Conservation (phyloP, 768 basidiomycete genomes). For the Mycena belliarum region DNA sequence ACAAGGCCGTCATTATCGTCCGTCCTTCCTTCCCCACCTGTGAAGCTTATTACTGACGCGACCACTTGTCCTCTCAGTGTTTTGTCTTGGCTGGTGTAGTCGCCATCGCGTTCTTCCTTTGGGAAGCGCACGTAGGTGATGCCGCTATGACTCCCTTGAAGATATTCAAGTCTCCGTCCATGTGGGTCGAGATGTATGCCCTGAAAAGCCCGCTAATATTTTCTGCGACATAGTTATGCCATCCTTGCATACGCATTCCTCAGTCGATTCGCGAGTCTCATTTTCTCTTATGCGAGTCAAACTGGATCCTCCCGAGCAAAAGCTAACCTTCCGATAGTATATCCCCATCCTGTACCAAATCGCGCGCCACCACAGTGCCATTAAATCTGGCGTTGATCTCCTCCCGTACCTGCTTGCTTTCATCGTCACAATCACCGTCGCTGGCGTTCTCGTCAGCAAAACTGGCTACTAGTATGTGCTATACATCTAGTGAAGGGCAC, state of each 20-base stretch:
- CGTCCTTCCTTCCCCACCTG: background rate
- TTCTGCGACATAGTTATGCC: background rate
- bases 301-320: too few relatives aligned
- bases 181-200: background rate
- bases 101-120: slow-evolving; percentile 4
- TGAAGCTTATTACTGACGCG: background rate
- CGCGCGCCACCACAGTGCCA: slow-evolving; percentile 9
- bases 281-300: slow-evolving; percentile 6
- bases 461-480: slow-evolving; percentile 15
- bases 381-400: slow-evolving; percentile 20
- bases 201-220: background rate
- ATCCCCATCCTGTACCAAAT: slow-evolving; percentile 23
- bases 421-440: background rate
- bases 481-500: background rate
- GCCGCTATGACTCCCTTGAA: slow-evolving; percentile 12
- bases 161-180: slow-evolving; percentile 17
- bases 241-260: slow-evolving; percentile 6
- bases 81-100: slow-evolving; percentile 14
- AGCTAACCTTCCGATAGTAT: too few relatives aligned
- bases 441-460: slow-evolving; percentile 7
- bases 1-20: slow-evolving; percentile 20
- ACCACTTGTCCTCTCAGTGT: too few relatives aligned
- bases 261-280: slow-evolving; percentile 9
- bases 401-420: slow-evolving; percentile 16
- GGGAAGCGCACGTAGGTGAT: slow-evolving; percentile 20